These are phyloP conservation scores for Inonotus obliquus DNA, from an alignment of 1,284 basidiomycete genomes.

Conservation along the genomic window DNA sequence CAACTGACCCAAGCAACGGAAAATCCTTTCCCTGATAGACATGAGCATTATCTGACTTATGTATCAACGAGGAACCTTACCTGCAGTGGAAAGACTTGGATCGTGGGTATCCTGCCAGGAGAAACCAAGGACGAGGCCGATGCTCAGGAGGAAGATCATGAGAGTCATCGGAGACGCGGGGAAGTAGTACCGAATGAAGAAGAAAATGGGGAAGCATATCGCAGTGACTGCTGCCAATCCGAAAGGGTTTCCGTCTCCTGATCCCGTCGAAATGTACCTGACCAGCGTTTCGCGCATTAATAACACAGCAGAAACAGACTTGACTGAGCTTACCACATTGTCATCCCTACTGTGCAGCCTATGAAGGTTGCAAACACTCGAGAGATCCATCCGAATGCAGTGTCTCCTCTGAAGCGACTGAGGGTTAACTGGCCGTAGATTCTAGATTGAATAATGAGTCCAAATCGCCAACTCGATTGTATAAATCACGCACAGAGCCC, in stretches of 20 bases:
- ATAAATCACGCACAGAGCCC: slow-evolving; percentile 32
- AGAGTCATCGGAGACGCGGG: slow-evolving; percentile 70
- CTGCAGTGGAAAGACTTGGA: slow-evolving; percentile 40
- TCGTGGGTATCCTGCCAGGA: slow-evolving; percentile 62
- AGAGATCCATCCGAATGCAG: slow-evolving; percentile 60
- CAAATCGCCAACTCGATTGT: neutral
- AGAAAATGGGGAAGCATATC: slow-evolving; percentile 69
- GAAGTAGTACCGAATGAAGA: slow-evolving; percentile 67
- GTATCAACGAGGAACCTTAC: slow-evolving; percentile 28
- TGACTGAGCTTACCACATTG: slow-evolving; percentile 54
- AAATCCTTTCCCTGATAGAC: slow-evolving; percentile 36
- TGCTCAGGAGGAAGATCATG: slow-evolving; percentile 72
- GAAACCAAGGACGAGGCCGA: slow-evolving; percentile 66
- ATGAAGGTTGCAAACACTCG: slow-evolving; percentile 65
- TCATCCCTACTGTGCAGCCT: slow-evolving; percentile 64
- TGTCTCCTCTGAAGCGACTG: slow-evolving; percentile 72
- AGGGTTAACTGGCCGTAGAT: slow-evolving; percentile 71
- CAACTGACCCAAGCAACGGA: slow-evolving; percentile 57
- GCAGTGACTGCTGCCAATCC: slow-evolving; percentile 69
- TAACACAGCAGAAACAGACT: slow-evolving; percentile 15
- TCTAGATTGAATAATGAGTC: slow-evolving; percentile 30
- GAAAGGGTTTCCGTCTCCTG: slow-evolving; percentile 64
- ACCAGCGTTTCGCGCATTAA: neutral
- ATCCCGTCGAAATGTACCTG: slow-evolving; percentile 73
- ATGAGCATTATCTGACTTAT: neutral